Conservation (phyloP, 345 rosid species). For the Cochlearia excelsa region DNA sequence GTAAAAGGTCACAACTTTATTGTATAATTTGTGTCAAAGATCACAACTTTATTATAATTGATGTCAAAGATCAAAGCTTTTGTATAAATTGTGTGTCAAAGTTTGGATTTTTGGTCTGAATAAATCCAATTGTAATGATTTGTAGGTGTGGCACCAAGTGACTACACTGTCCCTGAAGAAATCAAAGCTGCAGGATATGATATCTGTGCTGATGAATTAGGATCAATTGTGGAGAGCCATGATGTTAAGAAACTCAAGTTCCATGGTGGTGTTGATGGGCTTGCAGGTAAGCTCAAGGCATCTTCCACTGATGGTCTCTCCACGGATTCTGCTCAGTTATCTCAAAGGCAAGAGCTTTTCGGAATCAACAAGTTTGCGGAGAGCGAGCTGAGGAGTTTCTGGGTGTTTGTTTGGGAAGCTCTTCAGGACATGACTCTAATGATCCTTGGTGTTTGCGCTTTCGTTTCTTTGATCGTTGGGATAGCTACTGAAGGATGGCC, state of each 20-base stretch:
- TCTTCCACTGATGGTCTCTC: constrained; percentile 56
- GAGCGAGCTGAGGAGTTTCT: constrained; percentile 54
- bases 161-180: constrained; percentile 61
- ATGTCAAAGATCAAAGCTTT: too few species aligned
- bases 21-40: too few species aligned
- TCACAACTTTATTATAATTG: too few species aligned
- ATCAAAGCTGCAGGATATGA: constrained; percentile 82
- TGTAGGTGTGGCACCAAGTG: constrained; percentile 66
- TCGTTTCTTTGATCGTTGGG: constrained; percentile 82
- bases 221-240: constrained; percentile 81
- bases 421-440: constrained; percentile 62
- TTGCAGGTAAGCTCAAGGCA: constrained; percentile 61
- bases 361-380: constrained; percentile 89
- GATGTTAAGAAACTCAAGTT: constrained; percentile 68
- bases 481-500: constrained; percentile 95
- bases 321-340: constrained; percentile 35
- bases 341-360: constrained; percentile 56
- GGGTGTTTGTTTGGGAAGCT: constrained; percentile 58
- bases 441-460: constrained; percentile 85
- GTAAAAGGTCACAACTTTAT: too few species aligned
- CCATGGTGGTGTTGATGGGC: constrained; percentile 73
- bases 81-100: background rate
- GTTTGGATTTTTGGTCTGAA: background rate
- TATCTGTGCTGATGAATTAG: constrained; percentile 79
- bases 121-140: background rate